A percentile compares a stretch with the other conserved stretches of the same genome.
Conservation (phyloP, 2,329 filamentous ascomycete genomes). For the Apiospora marii region DNA sequence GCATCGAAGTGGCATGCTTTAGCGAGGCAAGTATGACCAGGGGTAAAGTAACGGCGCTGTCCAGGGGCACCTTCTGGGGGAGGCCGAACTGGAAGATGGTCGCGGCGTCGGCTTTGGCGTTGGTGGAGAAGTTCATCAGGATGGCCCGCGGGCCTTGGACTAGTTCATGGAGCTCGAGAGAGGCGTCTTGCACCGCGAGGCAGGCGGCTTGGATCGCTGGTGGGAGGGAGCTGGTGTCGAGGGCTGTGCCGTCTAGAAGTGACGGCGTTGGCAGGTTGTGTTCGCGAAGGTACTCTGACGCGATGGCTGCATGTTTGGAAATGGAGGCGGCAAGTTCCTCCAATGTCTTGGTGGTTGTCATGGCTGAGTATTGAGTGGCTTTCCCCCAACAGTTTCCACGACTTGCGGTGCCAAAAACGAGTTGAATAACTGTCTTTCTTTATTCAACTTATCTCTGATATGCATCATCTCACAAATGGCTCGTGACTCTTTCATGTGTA, state of each 20-base stretch:
- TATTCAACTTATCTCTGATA: neutral
- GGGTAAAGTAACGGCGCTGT: slow-evolving; percentile 27
- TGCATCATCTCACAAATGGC: neutral
- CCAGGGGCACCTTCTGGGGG: slow-evolving; percentile 31
- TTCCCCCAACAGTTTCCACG: neutral
- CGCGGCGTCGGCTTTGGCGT: slow-evolving; percentile 21
- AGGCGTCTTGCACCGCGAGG: slow-evolving; percentile 8
- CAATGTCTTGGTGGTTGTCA: neutral
- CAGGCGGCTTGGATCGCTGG: slow-evolving; percentile 8
- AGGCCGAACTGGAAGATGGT: slow-evolving; percentile 31
- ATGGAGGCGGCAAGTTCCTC: slow-evolving; percentile 18
- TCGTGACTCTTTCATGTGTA: neutral
- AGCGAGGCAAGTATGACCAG: too few species aligned
- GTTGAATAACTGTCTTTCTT: neutral
- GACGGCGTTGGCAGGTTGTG: slow-evolving; percentile 19
- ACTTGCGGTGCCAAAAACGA: neutral
- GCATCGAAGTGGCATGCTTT: too few species aligned
- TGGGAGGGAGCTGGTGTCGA: slow-evolving; percentile 11
- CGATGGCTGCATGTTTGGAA: slow-evolving; percentile 18
- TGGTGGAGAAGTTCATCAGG: slow-evolving; percentile 23
- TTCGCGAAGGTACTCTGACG: slow-evolving; percentile 11
- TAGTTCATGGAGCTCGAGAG: slow-evolving; percentile 15
- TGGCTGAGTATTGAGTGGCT: neutral
- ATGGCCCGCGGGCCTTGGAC: slow-evolving; percentile 16
- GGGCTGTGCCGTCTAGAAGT: neutral